A percentile compares a stretch with the other conserved stretches of the same genome.
Evolutionary conservation across 768 basidiomycete genomes (phyloP).

Genomic region (Myochromella boudieri): DNA sequence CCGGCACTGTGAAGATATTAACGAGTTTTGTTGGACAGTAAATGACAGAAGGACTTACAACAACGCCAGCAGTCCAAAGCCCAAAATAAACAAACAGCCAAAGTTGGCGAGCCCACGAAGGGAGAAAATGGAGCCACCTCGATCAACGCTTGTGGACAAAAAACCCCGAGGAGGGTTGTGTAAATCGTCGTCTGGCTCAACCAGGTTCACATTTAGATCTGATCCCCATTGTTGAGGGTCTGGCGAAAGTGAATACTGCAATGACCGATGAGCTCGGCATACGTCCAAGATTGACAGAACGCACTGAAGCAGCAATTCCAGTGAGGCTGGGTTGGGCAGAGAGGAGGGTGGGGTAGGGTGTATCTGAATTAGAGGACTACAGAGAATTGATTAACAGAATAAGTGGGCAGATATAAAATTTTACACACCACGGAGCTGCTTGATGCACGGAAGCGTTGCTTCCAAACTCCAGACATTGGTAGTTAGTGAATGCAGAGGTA

Average conservation of each 20-base stretch:
- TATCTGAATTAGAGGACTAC: slow-evolving; percentile 20
- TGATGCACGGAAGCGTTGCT: slow-evolving; percentile 13
- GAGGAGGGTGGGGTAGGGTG: slow-evolving; percentile 18
- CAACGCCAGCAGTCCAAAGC: slow-evolving; percentile 46
- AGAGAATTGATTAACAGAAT: not conserved
- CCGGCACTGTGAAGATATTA: slow-evolving; percentile 28
- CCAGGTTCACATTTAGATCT: slow-evolving; percentile 37
- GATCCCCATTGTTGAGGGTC: slow-evolving; percentile 59
- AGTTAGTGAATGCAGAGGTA: not conserved
- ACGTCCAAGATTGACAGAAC: not conserved
- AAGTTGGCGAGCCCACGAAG: slow-evolving; percentile 60
- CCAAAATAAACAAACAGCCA: slow-evolving; percentile 55
- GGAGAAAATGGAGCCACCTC: slow-evolving; percentile 38
- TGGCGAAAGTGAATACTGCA: slow-evolving; percentile 50
- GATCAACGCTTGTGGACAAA: slow-evolving; percentile 15
- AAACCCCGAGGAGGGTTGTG: slow-evolving; percentile 53
- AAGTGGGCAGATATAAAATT: slow-evolving; percentile 2
- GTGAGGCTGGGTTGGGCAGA: slow-evolving; percentile 4
- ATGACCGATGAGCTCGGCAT: slow-evolving; percentile 1
- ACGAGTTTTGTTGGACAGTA: not conserved
- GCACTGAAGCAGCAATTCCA: slow-evolving; percentile 18
- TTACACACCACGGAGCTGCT: slow-evolving; percentile 14
- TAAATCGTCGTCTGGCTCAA: slow-evolving; percentile 58
- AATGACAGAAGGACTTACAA: slow-evolving; percentile 50
- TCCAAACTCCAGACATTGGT: slow-evolving; percentile 16